Base-by-base conservation (phyloP, 2,329 filamentous ascomycete genomes). In the Fusarium falciforme region DNA sequence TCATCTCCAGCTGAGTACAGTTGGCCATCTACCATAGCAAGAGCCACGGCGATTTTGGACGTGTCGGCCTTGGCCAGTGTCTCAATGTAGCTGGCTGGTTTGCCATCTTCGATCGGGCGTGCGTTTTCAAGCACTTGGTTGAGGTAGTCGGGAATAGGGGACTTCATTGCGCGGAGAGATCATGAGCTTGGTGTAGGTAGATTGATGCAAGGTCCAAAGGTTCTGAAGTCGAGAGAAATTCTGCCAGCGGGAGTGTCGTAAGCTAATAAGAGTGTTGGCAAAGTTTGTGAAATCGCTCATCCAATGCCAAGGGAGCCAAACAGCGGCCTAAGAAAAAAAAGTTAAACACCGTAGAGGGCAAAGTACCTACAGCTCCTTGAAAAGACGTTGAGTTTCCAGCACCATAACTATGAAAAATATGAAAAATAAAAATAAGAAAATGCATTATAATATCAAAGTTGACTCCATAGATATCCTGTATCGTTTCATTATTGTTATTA, bases 1-100 rank as follows among this genome's bases (percentile, higher is more conserved):
- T 84, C 83, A 68, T 84, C 83, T 4, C 83, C 83, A 2, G 79
- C 80, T 0, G 82, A 83, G 76, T 84, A 84, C 2, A 84, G 38
- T 17, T 82, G 79, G 10, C 83, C 83, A 36, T 84, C 83, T 8
- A 84, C 83, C 78, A 81, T 84, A 6, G 82, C 82, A 17, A 84
- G 68, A 1, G 83, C 82, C 17, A 83, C 81, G 7, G 80, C 83
- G 69, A 84, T 74, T 61, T 80, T 82, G 8, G 82, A 83, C 9
- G 83, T 82, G 70, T 84, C 82, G 7, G 83, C 83, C 36, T 78
- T 79, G 12, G 82, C 81, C 5, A 84, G 77, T 9, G 79, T 80
- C 25, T 84, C 83, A 60, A 84, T 84, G 70, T 84, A 84, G 60
- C 64, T 76, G 5, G 83, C 83, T 0, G 81, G 77, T 11, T 76